Base-by-base conservation (phyloP, 192 early-diverging fungal species). In the Backusella sp. region DNA sequence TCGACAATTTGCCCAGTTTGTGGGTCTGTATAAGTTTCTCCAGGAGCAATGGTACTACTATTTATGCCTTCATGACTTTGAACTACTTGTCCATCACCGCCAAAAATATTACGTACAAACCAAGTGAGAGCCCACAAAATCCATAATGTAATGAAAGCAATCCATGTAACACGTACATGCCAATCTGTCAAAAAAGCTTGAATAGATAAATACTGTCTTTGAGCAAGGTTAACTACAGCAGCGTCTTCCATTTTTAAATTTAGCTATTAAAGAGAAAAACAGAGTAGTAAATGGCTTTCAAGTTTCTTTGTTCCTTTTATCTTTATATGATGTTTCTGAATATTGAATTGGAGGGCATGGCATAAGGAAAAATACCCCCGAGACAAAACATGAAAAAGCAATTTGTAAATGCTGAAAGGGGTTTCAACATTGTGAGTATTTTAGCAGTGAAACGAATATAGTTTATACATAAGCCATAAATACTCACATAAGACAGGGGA, bases 81-180 rank as follows among this genome's bases (percentile, higher is more conserved):
- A 37, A 69, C 68, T 9, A 41, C 36, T 69, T 69, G n/a, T 69
- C n/a, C 49, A 66, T 72, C 52, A 17, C 46, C 72, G 49, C 66
- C 74, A 67, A 82, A 76, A 17, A 56, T 68, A 39, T 78, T 77
- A 5, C 80, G 77, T 32, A 70, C 4, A 44, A 82, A 75, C 80
- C 77, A 83, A 66, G 68, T 26, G 6, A 76, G 28, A 23, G 74
- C 81, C 81, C 77, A 83, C 6, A 83, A 34, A 3, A 70, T 62
- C 70, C 71, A 83, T 2, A 83, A 67, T 23, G 77, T 74, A 44
- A 53, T 52, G n/a, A 79, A 79, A 21, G 77, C 81, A 17, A 80
- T 75, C 79, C 79, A 80, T 56, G 74, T 39, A 1, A 71, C 53
- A 30, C 74, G 66, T 11, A 80, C 79, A 56, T 80, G 53, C 70